Conservation (phyloP, 148 eudicot species). For the Heliamphora exappendiculata region DNA sequence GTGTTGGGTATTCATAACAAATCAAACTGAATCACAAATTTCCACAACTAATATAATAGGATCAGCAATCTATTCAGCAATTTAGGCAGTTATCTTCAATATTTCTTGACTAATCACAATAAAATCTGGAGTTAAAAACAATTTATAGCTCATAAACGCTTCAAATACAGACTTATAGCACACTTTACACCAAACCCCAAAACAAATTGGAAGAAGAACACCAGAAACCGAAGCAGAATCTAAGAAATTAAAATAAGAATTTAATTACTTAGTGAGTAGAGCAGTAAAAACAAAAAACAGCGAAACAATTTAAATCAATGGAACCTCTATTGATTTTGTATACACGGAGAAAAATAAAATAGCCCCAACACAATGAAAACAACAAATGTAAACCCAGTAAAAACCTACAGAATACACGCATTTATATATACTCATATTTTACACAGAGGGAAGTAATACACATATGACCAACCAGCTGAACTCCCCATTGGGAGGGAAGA, state of each 20-base stretch:
- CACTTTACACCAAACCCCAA: not conserved
- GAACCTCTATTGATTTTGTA: not conserved
- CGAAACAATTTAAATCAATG: not conserved
- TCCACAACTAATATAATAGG: not conserved
- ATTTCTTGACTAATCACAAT: not conserved
- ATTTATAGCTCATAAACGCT: not conserved
- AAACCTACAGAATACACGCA: not conserved
- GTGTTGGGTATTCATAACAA: not conserved
- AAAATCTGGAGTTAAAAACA: not conserved
- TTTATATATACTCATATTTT: not conserved
- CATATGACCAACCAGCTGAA: conserved; percentile 3
- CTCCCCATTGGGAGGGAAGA: not conserved
- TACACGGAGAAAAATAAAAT: not conserved
- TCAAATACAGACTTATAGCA: not conserved
- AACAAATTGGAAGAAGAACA: not conserved
- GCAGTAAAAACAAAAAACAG: not conserved
- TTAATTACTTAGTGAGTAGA: not conserved
- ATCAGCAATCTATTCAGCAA: not conserved
- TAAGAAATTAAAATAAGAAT: not conserved
- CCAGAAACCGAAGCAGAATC: not conserved
- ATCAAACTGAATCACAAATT: not conserved
- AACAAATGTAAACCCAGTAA: not conserved
- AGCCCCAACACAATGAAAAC: not conserved
- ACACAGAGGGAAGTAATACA: not conserved
- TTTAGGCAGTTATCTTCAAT: not conserved